Evolutionary conservation across 2,329 filamentous ascomycete species (phyloP).

Genomic region (Epichloe typhina): DNA sequence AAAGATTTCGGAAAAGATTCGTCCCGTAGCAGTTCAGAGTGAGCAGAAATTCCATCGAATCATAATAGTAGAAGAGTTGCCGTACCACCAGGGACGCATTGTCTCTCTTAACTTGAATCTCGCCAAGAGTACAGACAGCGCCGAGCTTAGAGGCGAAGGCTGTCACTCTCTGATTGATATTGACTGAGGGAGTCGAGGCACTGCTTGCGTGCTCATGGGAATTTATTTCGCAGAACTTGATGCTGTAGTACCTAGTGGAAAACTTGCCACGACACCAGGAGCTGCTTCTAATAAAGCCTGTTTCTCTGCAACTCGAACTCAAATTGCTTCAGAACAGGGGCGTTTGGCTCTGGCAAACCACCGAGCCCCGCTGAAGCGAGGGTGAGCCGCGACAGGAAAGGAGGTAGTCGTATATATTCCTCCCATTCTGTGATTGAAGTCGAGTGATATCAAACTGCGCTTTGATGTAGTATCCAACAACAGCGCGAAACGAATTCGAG

Average conservation of each 20-base stretch:
- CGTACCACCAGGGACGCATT: no score
- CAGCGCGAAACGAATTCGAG: background rate
- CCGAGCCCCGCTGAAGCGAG: background rate
- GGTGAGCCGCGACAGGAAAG: background rate
- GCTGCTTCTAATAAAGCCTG: conserved; percentile 9
- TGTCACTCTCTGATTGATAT: no score
- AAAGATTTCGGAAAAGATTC: no score
- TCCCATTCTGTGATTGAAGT: background rate
- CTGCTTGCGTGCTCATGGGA: no score
- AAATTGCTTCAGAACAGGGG: background rate
- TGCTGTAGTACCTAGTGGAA: background rate
- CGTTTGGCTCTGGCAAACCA: background rate
- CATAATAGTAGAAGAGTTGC: no score
- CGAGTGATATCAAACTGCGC: background rate
- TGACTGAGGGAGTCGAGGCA: no score
- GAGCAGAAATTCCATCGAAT: no score
- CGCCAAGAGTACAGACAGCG: no score
- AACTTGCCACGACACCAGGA: background rate
- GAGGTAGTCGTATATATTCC: background rate
- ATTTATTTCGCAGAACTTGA: no score
- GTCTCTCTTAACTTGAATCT: no score
- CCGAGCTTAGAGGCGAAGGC: no score
- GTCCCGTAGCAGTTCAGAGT: no score
- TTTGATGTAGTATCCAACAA: background rate
- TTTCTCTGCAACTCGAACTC: background rate